These are phyloP conservation scores for Dothistroma septosporum DNA, from an alignment of 2,329 filamentous ascomycete species.

Conservation along the genomic window DNA sequence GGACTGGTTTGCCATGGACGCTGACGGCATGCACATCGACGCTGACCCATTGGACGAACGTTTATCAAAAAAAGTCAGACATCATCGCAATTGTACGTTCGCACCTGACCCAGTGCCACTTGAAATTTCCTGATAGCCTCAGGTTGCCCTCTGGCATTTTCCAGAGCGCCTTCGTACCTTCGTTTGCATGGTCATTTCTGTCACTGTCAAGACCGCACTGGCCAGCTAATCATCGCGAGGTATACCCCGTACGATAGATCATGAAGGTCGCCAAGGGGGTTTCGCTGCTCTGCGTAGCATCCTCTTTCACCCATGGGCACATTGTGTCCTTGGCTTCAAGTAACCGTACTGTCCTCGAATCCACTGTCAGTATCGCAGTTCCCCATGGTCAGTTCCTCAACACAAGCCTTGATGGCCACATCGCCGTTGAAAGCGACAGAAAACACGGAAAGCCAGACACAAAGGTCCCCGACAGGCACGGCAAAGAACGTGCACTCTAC, in stretches of 20 bases:
- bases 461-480: neutral
- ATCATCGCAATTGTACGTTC: no score
- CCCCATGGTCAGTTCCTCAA: no score
- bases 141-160: no score
- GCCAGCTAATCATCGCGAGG: no score
- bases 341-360: neutral
- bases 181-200: no score
- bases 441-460: neutral
- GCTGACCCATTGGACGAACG: neutral
- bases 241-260: neutral
- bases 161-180: no score
- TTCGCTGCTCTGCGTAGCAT: neutral
- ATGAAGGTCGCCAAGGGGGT: neutral
- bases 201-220: no score
- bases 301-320: neutral
- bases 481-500: neutral
- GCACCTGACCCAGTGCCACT: neutral
- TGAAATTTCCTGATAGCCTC: neutral
- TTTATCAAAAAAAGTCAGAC: neutral
- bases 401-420: no score
- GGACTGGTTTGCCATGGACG: neutral
- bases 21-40: no score
- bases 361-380: no score
- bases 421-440: no score
- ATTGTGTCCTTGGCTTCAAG: neutral